Base-by-base conservation (phyloP, 2,329 filamentous ascomycete species). In the Xylariaceae sp. region DNA sequence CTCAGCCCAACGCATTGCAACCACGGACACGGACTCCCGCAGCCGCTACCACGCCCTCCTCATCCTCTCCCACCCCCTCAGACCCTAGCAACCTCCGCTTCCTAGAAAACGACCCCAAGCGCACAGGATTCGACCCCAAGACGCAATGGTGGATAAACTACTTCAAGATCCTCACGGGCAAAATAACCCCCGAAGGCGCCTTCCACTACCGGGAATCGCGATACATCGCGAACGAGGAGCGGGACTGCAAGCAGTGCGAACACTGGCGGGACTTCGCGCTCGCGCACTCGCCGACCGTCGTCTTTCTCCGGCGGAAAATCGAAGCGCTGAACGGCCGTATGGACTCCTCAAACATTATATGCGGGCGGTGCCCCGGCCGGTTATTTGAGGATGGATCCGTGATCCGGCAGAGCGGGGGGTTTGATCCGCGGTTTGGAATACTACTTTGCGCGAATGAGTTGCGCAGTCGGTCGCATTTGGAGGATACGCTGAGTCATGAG, bases 401-500 rank as follows among this genome's bases (percentile, higher is more conserved):
- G 38, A 82, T 86, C 63, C 71, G 79, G 41, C 74, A 80, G 62
- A 79, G 79, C 25, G 93, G 92, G 21, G 93, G 93, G 1, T 97
- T 97, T 65, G 85, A 85, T 64, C 83, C 90, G 1, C 77, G 86
- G 40, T 86, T 90, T 64, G 93, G 93, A 29, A 96, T 98, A 52
- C 65, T 94, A 61, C 75, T 98, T 19, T 98, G 93, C 68, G 89
- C 93, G 41, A 98, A 98, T 68, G 85, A 93, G 68, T 80, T 97
- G 63, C 75, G 85, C 48, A 83, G 89, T 62, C 74, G 82, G 46
- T 83, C 83, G 23, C 89, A 95, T 64, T 67, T 95, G 56, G 93
- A 98, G 71, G 93, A 98, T 65, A 95, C 91, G 10, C 73, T 98
- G 61, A 85, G 91, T 22, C 93, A 98, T 67, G 93, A 98, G 72